Evolutionary conservation across 2,329 filamentous ascomycete genomes (phyloP).

Genomic region (Colletotrichum liaoningense): DNA sequence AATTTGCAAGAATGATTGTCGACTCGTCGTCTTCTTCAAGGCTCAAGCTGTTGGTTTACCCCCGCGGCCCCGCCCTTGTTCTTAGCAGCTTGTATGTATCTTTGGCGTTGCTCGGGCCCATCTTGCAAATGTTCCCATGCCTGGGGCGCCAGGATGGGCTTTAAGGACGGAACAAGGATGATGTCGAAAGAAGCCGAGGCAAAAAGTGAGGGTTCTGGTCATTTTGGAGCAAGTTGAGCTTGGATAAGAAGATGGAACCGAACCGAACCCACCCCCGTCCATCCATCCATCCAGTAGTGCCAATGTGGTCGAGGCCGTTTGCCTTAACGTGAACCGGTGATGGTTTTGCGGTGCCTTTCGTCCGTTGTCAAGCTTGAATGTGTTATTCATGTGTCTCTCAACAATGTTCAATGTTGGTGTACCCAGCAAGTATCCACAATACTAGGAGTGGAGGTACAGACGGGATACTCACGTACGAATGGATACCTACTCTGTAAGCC

Average conservation of each 20-base stretch:
- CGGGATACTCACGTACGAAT: no score
- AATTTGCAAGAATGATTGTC: not conserved
- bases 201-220: not conserved
- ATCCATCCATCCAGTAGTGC: not conserved
- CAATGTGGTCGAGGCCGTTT: not conserved
- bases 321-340: constrained; percentile 3
- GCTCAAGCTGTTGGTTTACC: not conserved
- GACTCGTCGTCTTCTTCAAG: not conserved
- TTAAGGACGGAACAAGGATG: constrained; percentile 19
- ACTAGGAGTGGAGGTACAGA: no score
- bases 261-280: not conserved
- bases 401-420: constrained; percentile 16
- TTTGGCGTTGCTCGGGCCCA: constrained; percentile 13
- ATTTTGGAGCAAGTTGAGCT: not conserved
- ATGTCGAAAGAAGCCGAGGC: constrained; percentile 30
- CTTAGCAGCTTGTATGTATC: not conserved
- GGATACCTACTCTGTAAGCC: not conserved
- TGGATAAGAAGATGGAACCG: constrained; percentile 3
- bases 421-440: not conserved
- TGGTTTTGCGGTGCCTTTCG: constrained; percentile 24
- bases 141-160: not conserved
- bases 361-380: constrained; percentile 20
- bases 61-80: not conserved
- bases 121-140: not conserved
- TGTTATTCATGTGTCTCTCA: constrained; percentile 35